Conservation (phyloP, 495 filamentous ascomycete species). For the Immersiella caudata region DNA sequence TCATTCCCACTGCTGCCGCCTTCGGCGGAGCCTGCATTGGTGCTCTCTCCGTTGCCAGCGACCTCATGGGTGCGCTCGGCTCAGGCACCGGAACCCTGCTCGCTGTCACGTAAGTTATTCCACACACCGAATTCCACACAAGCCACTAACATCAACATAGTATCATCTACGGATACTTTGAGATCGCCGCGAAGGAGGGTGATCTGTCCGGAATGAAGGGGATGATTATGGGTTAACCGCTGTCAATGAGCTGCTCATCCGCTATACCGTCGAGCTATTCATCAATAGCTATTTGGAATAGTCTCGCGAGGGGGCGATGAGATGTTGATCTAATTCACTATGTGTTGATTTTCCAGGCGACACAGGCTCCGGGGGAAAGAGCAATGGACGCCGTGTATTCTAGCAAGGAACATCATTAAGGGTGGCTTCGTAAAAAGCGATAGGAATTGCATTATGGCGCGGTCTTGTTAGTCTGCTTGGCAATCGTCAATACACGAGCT, state of each 20-base stretch:
- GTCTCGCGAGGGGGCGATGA: constrained; percentile 13
- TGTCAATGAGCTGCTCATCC: not conserved
- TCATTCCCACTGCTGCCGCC: constrained; percentile 96
- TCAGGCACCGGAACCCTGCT: constrained; percentile 97
- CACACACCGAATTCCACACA: not conserved
- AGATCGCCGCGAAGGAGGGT: constrained; percentile 98
- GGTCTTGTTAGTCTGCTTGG: constrained; percentile 23
- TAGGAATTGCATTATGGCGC: constrained; percentile 23
- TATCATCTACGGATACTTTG: constrained; percentile 98
- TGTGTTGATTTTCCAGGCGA: constrained; percentile 33
- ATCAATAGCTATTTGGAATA: constrained; percentile 3
- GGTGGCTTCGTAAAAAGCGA: constrained; percentile 24
- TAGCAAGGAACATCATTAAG: constrained; percentile 26
- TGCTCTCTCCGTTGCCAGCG: constrained; percentile 90
- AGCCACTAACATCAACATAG: constrained; percentile 50
- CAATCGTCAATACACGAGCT: constrained; percentile 14
- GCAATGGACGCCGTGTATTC: constrained; percentile 33
- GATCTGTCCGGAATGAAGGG: constrained; percentile 92
- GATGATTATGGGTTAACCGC: constrained; percentile 68
- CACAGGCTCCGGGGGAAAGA: constrained; percentile 24
- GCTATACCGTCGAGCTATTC: not conserved
- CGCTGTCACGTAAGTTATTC: constrained; percentile 91
- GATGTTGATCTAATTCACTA: constrained; percentile 17
- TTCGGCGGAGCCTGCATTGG: constrained; percentile 99
- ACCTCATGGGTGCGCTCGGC: constrained; percentile 94